These are phyloP conservation scores for Phialemoniopsis sp. DNA, from an alignment of 2,329 filamentous ascomycete species.

Conservation along the genomic window DNA sequence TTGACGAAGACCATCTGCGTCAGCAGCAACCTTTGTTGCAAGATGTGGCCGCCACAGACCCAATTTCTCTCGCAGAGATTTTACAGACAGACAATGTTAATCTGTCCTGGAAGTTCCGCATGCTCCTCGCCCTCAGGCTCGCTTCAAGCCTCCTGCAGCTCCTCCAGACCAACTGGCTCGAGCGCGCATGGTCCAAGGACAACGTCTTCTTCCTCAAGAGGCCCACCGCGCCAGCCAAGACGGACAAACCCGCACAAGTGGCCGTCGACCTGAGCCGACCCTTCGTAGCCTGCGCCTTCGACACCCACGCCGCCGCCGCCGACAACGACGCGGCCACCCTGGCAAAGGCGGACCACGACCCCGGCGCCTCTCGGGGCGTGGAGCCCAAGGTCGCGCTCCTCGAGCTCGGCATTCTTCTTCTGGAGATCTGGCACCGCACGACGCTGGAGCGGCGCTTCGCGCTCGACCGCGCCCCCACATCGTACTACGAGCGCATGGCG, in stretches of 20 bases:
- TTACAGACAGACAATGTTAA: not conserved
- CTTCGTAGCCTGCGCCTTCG: constrained; percentile 3
- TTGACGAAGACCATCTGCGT: too few species aligned
- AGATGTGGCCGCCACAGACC: too few species aligned
- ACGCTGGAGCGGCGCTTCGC: constrained; percentile 8
- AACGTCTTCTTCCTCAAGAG: constrained; percentile 8
- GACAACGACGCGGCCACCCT: too few species aligned
- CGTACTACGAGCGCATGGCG: constrained; percentile 2
- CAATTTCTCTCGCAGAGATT: not conserved
- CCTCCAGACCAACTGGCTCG: constrained; percentile 11
- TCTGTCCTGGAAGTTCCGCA: constrained; percentile 5
- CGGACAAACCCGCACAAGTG: not conserved
- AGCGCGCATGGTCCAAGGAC: constrained; percentile 10
- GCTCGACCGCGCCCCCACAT: not conserved
- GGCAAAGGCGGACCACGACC: too few species aligned
- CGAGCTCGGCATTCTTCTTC: constrained; percentile 17
- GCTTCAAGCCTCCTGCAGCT: constrained; percentile 14
- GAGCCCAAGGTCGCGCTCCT: constrained; percentile 11
- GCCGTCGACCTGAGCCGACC: constrained; percentile 4
- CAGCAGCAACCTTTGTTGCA: too few species aligned
- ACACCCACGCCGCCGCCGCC: not conserved
- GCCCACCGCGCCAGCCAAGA: not conserved
- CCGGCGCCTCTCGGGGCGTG: too few species aligned
- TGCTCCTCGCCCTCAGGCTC: constrained; percentile 12
- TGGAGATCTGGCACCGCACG: constrained; percentile 17